Conservation (phyloP, 176 grass and related monocot genomes). For the Oryza meridionalis region DNA sequence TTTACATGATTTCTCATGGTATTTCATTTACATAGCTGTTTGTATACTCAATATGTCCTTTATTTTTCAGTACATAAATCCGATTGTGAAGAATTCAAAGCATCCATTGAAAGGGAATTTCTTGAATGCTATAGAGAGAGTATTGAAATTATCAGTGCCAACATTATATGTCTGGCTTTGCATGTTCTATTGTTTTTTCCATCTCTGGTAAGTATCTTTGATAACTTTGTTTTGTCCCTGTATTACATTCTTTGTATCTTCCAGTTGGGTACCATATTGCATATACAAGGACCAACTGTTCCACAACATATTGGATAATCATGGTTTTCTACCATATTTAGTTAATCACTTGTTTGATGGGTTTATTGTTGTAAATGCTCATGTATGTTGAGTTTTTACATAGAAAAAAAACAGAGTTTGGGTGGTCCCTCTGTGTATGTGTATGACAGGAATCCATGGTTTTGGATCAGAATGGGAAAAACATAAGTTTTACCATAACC, state of each 20-base stretch:
- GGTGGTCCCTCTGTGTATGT: neutral
- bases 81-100: conserved; percentile 96
- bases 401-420: neutral
- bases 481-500: neutral
- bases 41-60: neutral
- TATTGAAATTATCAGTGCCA: conserved; percentile 93
- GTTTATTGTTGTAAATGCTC: neutral
- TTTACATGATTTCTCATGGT: conserved; percentile 33
- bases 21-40: conserved; percentile 9
- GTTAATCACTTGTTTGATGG: neutral
- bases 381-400: neutral
- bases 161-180: conserved; percentile 98
- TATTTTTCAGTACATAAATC: conserved; percentile 87
- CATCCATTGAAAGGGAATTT: conserved; percentile 89
- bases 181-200: conserved; percentile 99
- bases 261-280: neutral
- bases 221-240: conserved; percentile 2
- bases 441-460: neutral
- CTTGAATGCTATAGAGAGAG: conserved; percentile 93
- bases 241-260: neutral
- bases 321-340: neutral
- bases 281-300: neutral
- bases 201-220: conserved; percentile 82
- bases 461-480: neutral
- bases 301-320: neutral